Percentiles rank a stretch among this genome's conserved stretches.
phyloP scores from a whole-genome alignment of 1,139 yeast species.

The Lodderomyces metapsilosis region DNA sequence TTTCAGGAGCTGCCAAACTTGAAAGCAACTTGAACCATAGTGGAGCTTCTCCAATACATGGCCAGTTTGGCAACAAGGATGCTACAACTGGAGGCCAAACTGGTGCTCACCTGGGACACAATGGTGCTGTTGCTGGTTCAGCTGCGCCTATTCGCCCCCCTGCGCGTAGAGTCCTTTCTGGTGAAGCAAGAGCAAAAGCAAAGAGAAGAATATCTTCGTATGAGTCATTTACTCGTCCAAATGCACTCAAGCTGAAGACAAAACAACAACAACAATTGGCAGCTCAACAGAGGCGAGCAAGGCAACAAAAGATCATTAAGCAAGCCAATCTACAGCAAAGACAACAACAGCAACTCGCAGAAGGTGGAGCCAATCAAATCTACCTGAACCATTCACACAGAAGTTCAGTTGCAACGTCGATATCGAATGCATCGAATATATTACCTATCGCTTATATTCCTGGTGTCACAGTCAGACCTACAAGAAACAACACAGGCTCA shows the following conservation, averaged over 20 bases:
- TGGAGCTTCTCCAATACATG: not conserved
- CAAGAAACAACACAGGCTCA: conserved; percentile 45
- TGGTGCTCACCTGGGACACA: not conserved
- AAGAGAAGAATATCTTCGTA: conserved; percentile 40
- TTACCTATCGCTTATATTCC: conserved; percentile 95
- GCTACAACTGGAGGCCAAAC: conserved; percentile 1
- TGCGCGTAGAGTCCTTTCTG: conserved; percentile 8
- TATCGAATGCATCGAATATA: conserved; percentile 77
- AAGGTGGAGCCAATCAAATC: conserved; percentile 15
- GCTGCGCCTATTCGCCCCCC: conserved; percentile 5
- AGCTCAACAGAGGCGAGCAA: conserved; percentile 17
- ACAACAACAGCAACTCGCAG: conserved; percentile 14
- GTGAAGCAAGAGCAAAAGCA: conserved; percentile 10
- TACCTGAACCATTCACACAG: conserved; percentile 26
- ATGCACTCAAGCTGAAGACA: conserved; percentile 15
- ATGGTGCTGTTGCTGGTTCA: conserved; percentile 1
- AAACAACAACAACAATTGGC: conserved; percentile 11
- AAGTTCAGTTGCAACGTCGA: conserved; percentile 56
- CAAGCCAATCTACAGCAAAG: conserved; percentile 15
- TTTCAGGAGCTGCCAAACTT: not conserved
- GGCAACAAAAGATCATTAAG: conserved; percentile 22
- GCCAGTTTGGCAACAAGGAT: conserved; percentile 1
- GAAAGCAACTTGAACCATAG: not conserved
- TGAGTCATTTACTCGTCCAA: conserved; percentile 45
- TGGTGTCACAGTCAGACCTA: conserved; percentile 75